phyloP scores from a whole-genome alignment of 495 filamentous ascomycete species.

The Xylaria acuta region DNA sequence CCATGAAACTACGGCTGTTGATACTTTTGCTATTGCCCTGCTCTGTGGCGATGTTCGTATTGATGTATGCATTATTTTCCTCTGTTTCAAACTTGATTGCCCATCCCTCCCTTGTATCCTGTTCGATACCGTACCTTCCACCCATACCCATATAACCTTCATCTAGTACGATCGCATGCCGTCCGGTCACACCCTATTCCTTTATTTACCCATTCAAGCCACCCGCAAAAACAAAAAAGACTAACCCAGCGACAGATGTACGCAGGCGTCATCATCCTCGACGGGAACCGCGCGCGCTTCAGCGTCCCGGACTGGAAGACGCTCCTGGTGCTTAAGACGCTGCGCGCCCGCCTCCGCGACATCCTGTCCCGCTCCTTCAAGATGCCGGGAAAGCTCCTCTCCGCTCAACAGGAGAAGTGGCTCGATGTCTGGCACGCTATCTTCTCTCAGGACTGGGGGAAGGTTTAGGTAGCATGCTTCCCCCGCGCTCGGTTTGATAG shows the following conservation, averaged over 20 bases:
- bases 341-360: constrained; percentile 72
- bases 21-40: constrained; percentile 80
- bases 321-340: constrained; percentile 80
- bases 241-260: constrained; percentile 62
- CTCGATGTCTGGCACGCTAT: constrained; percentile 70
- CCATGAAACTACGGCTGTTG: constrained; percentile 83
- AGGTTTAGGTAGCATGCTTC: neutral
- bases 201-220: neutral
- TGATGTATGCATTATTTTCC: constrained; percentile 54
- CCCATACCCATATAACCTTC: neutral
- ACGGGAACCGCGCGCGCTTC: constrained; percentile 88
- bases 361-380: constrained; percentile 74
- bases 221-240: constrained; percentile 22
- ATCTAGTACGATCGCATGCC: too few relatives aligned
- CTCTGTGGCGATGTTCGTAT: constrained; percentile 88
- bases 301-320: constrained; percentile 87
- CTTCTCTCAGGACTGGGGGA: constrained; percentile 46
- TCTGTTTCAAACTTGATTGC: neutral
- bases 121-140: neutral
- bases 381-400: constrained; percentile 72
- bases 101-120: neutral
- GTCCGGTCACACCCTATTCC: neutral
- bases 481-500: neutral
- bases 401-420: constrained; percentile 73
- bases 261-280: constrained; percentile 82